phyloP scores from a whole-genome alignment of 768 basidiomycete genomes.

The Suillus plorans region DNA sequence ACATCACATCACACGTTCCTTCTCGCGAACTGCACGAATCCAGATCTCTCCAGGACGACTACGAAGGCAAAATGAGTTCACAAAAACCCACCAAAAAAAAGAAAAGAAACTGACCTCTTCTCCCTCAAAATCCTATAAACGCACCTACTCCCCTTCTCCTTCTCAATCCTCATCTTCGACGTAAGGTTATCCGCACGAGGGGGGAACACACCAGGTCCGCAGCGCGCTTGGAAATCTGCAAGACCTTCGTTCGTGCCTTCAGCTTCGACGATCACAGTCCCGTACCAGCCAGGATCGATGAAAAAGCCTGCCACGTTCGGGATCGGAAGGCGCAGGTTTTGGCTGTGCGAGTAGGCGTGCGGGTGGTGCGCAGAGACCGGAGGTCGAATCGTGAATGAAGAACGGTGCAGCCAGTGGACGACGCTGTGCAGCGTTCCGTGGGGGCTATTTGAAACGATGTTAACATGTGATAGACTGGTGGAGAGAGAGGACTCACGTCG shows the following conservation, averaged over 20 bases:
- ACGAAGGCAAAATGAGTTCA: slow-evolving; percentile 9
- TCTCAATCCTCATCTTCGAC: slow-evolving; percentile 36
- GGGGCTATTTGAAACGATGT: slow-evolving; percentile 46
- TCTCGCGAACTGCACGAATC: slow-evolving; percentile 64
- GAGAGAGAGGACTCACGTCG: slow-evolving; percentile 61
- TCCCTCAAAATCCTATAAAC: slow-evolving; percentile 77
- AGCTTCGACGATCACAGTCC: slow-evolving; percentile 78
- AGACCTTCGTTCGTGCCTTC: slow-evolving; percentile 87
- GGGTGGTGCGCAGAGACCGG: slow-evolving; percentile 34
- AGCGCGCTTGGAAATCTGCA: slow-evolving; percentile 72
- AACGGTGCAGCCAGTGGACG: slow-evolving; percentile 83
- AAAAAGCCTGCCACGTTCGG: slow-evolving; percentile 54
- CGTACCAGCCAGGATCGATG: slow-evolving; percentile 82
- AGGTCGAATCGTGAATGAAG: slow-evolving; percentile 68
- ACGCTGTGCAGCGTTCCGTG: slow-evolving; percentile 80
- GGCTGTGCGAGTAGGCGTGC: slow-evolving; percentile 27
- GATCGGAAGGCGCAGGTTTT: slow-evolving; percentile 41
- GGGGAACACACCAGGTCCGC: slow-evolving; percentile 67
- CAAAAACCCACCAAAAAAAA: slow-evolving; percentile 1
- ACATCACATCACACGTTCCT: slow-evolving; percentile 56
- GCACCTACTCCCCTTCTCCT: slow-evolving; percentile 44
- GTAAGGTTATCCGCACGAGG: slow-evolving; percentile 45
- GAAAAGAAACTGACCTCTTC: slow-evolving; percentile 53
- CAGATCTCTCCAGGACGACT: slow-evolving; percentile 77
- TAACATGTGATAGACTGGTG: slow-evolving; percentile 1